Conservation (phyloP, 192 early-diverging fungal species). For the Podila epicladia region DNA sequence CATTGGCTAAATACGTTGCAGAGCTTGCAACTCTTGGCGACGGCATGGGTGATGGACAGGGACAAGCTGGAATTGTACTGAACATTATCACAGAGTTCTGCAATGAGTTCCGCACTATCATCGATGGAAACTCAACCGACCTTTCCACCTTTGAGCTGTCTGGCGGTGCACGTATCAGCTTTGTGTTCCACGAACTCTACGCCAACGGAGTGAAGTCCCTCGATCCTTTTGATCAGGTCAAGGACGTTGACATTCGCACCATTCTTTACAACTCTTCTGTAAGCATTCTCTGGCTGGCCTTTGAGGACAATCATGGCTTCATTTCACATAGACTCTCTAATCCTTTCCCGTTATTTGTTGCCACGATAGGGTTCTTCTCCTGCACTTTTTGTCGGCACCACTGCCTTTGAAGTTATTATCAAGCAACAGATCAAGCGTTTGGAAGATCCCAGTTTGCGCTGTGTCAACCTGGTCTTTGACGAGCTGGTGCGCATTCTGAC, state of each 20-base stretch:
- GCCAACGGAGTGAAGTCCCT: conserved; percentile 90
- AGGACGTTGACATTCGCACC: conserved; percentile 98
- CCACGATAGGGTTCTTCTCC: conserved; percentile 85
- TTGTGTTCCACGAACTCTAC: conserved; percentile 99
- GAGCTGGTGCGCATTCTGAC: conserved; percentile 96
- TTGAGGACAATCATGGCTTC: no score
- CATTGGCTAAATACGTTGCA: conserved; percentile 83
- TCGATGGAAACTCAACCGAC: conserved; percentile 96
- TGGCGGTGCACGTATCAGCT: conserved; percentile 98
- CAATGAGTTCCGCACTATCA: conserved; percentile 94
- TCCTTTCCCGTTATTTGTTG: no score
- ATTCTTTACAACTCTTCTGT: conserved; percentile 98
- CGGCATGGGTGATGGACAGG: conserved; percentile 80
- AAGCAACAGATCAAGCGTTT: conserved; percentile 99
- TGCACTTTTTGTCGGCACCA: conserved; percentile 97
- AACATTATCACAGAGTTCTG: conserved; percentile 99
- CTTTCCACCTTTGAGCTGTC: conserved; percentile 94
- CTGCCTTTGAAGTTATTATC: conserved; percentile 97
- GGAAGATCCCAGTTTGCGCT: conserved; percentile 97
- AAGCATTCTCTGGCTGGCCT: conserved; percentile 1
- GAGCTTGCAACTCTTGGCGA: conserved; percentile 95
- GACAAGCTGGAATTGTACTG: conserved; percentile 89
- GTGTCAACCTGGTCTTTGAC: conserved; percentile 96
- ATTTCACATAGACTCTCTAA: no score
- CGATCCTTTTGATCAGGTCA: conserved; percentile 99